Evolutionary conservation across 345 rosid species (phyloP).

Genomic region (Eucalyptus marginata): DNA sequence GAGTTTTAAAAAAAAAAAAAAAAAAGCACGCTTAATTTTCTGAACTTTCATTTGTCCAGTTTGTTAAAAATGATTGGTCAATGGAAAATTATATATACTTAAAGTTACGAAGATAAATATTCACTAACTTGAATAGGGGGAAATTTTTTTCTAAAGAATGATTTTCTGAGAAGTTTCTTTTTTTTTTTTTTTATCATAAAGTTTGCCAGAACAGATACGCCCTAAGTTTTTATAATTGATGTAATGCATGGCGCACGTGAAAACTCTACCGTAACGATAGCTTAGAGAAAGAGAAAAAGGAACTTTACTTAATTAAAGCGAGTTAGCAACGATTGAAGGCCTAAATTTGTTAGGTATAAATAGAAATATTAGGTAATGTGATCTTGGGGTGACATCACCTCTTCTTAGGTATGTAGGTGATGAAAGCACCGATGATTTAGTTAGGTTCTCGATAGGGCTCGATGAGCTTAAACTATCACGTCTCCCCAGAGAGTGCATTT

Average conservation of each 20-base stretch:
- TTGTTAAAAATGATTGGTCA: not conserved
- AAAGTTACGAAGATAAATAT: not conserved
- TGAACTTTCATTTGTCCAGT: not conserved
- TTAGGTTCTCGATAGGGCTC: not conserved
- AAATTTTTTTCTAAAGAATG: no score
- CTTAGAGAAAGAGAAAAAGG: not conserved
- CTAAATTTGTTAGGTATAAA: not conserved
- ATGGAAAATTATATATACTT: not conserved
- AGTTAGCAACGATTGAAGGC: not conserved
- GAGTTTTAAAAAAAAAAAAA: not conserved
- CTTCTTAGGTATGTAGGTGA: not conserved
- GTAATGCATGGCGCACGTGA: not conserved
- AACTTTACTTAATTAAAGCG: not conserved
- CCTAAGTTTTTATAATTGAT: not conserved
- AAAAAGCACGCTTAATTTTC: no score
- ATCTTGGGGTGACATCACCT: not conserved
- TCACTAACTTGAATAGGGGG: no score
- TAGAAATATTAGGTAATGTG: not conserved
- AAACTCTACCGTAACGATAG: not conserved
- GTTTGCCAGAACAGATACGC: no score
- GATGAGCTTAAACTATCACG: not conserved
- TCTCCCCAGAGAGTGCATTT: not conserved
- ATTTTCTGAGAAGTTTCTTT: no score
- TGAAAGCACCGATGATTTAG: not conserved
- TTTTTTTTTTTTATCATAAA: not conserved